These are phyloP conservation scores for Heliamphora exappendiculata DNA, from an alignment of 148 eudicot species.

Conservation along the genomic window DNA sequence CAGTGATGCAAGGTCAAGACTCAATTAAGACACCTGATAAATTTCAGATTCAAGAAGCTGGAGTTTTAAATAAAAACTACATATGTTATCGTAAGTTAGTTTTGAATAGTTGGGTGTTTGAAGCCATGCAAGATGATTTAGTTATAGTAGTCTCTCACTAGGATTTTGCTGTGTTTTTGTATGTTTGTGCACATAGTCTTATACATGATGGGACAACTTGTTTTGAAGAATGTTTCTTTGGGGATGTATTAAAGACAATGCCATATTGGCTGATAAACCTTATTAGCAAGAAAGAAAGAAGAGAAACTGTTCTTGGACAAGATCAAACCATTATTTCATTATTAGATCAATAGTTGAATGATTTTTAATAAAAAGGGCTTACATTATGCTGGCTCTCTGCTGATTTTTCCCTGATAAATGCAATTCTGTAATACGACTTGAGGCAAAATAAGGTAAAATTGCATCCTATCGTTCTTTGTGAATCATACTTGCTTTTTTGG, in stretches of 20 bases:
- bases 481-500: background rate
- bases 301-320: background rate
- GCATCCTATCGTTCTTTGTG: background rate
- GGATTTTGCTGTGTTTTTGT: background rate
- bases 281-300: background rate
- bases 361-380: background rate
- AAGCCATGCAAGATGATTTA: background rate
- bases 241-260: background rate
- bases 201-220: background rate
- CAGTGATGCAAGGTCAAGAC: background rate
- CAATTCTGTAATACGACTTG: background rate
- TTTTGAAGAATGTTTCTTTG: too few relatives aligned
- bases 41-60: background rate
- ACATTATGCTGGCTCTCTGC: background rate
- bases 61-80: background rate
- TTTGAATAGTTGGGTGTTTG: background rate
- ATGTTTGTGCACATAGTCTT: background rate
- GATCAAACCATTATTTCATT: background rate
- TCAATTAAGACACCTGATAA: background rate
- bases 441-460: background rate
- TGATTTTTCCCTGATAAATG: background rate
- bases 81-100: background rate
- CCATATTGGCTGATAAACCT: background rate
- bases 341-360: background rate
- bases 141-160: background rate